Evolutionary conservation across 176 grass and related monocot genomes (phyloP).

Genomic region (Phoenix roebelenii): DNA sequence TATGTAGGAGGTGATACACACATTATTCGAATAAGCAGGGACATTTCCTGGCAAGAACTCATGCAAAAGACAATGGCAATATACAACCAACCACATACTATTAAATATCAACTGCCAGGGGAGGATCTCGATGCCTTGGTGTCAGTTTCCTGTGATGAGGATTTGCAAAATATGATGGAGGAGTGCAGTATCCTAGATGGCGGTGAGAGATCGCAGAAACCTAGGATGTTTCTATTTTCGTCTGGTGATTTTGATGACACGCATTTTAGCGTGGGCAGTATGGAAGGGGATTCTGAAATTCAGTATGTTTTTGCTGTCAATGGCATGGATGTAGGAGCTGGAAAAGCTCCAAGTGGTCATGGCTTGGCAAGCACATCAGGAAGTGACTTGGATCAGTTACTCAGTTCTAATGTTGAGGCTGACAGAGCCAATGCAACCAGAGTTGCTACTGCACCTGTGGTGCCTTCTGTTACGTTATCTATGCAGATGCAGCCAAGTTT

Average conservation of each 20-base stretch:
- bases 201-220: conserved; percentile 65
- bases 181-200: conserved; percentile 66
- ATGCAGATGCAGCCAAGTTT: conserved; percentile 10
- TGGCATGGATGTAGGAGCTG: conserved; percentile 46
- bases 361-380: conserved; percentile 42
- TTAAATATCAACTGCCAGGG: conserved; percentile 89
- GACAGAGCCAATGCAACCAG: conserved; percentile 32
- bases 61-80: conserved; percentile 62
- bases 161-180: conserved; percentile 91
- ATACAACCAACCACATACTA: conserved; percentile 56
- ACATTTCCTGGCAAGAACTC: conserved; percentile 76
- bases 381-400: conserved; percentile 56
- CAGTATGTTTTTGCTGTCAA: conserved; percentile 93
- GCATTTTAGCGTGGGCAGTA: conserved; percentile 64
- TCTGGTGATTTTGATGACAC: conserved; percentile 66
- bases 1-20: conserved; percentile 95
- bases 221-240: conserved; percentile 78
- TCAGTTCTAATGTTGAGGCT: conserved; percentile 51
- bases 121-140: conserved; percentile 90
- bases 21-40: conserved; percentile 67
- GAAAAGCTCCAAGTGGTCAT: conserved; percentile 43
- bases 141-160: conserved; percentile 73
- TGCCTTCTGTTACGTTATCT: conserved; percentile 24
- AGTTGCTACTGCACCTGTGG: conserved; percentile 18
- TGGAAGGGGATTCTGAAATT: conserved; percentile 77